These are phyloP conservation scores for Cryptosporidium bovis DNA, from an alignment of 169 alveolate species.

Conservation along the genomic window DNA sequence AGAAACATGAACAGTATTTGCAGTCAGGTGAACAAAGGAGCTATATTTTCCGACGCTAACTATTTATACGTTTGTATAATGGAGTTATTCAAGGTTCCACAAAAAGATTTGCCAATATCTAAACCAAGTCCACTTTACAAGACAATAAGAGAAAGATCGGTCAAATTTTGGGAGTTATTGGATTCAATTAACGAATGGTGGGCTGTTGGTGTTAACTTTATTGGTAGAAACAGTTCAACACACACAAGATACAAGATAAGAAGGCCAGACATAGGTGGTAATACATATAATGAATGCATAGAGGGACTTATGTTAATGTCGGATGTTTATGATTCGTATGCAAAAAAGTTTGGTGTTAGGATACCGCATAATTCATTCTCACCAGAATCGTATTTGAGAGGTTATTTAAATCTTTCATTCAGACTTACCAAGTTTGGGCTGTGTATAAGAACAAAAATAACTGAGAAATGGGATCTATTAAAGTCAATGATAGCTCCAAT, in stretches of 20 bases:
- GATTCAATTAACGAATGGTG: conserved; percentile 65
- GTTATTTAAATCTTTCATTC: conserved; percentile 55
- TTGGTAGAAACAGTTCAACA: conserved; percentile 28
- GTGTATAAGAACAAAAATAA: conserved; percentile 48
- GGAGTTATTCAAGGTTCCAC: conserved; percentile 37
- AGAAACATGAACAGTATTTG: conserved; percentile 51
- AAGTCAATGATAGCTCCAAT: background rate
- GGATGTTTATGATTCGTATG: conserved; percentile 35
- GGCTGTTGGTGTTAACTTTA: conserved; percentile 45
- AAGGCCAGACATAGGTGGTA: conserved; percentile 44
- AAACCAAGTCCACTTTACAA: conserved; percentile 44
- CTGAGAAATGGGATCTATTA: conserved; percentile 19
- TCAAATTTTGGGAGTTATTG: conserved; percentile 22
- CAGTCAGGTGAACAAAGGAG: conserved; percentile 56
- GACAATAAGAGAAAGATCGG: conserved; percentile 25
- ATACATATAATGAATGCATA: conserved; percentile 59
- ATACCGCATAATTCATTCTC: conserved; percentile 37
- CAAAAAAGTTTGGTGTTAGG: conserved; percentile 36
- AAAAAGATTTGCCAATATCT: conserved; percentile 51
- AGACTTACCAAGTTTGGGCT: conserved; percentile 46
- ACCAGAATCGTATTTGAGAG: conserved; percentile 68
- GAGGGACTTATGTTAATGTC: conserved; percentile 64
- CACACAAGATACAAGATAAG: conserved; percentile 36
- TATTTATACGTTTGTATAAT: conserved; percentile 26
- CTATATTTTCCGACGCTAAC: conserved; percentile 58